phyloP scores from a whole-genome alignment of 2,329 filamentous ascomycete genomes.

The Stagonosporopsis cucurbitacearum region DNA sequence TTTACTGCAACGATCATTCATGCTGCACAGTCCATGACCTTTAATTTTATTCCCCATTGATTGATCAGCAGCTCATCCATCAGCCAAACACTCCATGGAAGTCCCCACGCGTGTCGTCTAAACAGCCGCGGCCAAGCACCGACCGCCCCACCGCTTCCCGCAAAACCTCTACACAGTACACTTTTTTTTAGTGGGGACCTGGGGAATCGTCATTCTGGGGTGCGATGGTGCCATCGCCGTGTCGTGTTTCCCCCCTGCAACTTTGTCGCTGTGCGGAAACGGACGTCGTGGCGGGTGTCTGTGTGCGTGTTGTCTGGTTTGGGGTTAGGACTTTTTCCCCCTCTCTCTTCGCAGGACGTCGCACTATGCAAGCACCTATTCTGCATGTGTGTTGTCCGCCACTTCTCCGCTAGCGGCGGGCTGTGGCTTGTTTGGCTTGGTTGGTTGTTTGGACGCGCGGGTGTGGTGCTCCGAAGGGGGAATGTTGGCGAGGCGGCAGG shows the following conservation, averaged over 20 bases:
- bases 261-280: neutral
- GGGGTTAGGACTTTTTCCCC: neutral
- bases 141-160: neutral
- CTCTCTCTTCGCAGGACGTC: neutral
- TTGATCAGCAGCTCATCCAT: neutral
- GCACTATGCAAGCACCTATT: no score
- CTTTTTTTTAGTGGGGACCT: neutral
- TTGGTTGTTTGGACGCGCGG: neutral
- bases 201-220: slow-evolving; percentile 15
- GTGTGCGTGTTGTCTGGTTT: neutral
- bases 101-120: slow-evolving; percentile 5
- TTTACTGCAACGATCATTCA: neutral
- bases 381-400: neutral
- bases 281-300: neutral
- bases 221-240: slow-evolving; percentile 14
- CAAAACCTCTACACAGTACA: neutral
- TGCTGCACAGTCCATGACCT: no score
- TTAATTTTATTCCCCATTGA: no score
- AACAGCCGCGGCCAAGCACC: neutral
- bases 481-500: neutral
- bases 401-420: slow-evolving; percentile 2
- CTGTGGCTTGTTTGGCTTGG: neutral
- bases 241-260: neutral
- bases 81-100: neutral
- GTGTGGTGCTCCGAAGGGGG: neutral